Base-by-base conservation (phyloP, 2,329 filamentous ascomycete genomes). In the Xylaria multiplex region DNA sequence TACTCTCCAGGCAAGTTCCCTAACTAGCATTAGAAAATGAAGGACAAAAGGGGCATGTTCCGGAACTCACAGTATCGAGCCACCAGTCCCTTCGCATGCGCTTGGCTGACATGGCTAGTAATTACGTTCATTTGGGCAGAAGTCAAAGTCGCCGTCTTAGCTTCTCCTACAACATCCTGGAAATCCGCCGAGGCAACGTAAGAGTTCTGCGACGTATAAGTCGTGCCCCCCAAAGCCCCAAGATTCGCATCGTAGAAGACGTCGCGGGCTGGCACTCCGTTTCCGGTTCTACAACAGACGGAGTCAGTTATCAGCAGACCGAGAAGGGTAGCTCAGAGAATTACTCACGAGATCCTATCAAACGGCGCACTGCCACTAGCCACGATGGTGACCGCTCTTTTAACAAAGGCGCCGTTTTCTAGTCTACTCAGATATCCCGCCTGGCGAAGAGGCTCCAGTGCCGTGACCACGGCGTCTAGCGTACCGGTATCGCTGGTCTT, bases 141-240 rank as follows among this genome's bases (percentile, higher is more conserved):
- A 9, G 72, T 69, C 53, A 72, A 68, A 24, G 46, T 67, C 3
- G 62, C 67, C 35, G 65, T 71, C 1, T 50, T 60, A 1, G 72
- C 71, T n/a, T 58, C 55, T n/a, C 74, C 72, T 11, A 73, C 58
- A 7, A 69, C 72, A 48, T 56, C 62, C 45, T 73, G 22, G 52
- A 74, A 75, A 52, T 75, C 70, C 2, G 72, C 74, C 3, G 74
- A 76, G 19, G 74, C 74, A 43, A 74, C 74, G 65, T 74, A 73
- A 6, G 74, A 76, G 65, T 75, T 74, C 54, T 63, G 46, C 53
- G 65, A 64, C 45, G 60, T 71, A 48, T 69, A 75, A n/a, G 45
- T 65, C 5, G 66, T 24, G 13, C 55, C 55, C 46, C 65, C 56
- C 46, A 72, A 61, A 9, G 65, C 66, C 35, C 72, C 72, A 5